These are phyloP conservation scores for Tylopilus felleus DNA, from an alignment of 768 basidiomycete species.

Conservation along the genomic window DNA sequence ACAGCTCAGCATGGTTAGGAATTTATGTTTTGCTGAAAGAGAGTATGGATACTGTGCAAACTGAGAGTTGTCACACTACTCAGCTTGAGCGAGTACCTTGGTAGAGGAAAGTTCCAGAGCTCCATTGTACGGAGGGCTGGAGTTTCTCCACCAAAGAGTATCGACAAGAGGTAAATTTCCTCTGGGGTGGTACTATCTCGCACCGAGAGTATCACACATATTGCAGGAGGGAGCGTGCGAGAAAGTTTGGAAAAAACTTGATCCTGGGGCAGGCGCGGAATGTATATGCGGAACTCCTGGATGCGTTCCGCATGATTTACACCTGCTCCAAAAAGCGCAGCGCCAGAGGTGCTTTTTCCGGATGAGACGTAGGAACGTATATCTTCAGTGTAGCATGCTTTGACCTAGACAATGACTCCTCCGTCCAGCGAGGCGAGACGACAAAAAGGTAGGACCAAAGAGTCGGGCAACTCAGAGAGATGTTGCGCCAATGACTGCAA, in stretches of 20 bases:
- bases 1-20: slow-evolving; percentile 32
- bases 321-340: not conserved
- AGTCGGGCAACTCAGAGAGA: slow-evolving; percentile 37
- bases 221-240: not conserved
- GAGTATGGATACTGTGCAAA: slow-evolving; percentile 23
- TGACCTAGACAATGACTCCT: slow-evolving; percentile 42
- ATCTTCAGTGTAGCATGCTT: slow-evolving; percentile 32
- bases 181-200: too few species aligned
- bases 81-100: not conserved
- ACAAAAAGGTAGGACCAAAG: slow-evolving; percentile 39
- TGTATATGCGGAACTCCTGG: not conserved
- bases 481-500: slow-evolving; percentile 38
- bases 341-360: too few species aligned
- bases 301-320: not conserved
- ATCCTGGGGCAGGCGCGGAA: too few species aligned
- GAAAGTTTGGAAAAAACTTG: not conserved
- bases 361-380: too few species aligned
- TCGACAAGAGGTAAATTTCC: not conserved
- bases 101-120: not conserved
- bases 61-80: slow-evolving; percentile 34
- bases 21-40: slow-evolving; percentile 26
- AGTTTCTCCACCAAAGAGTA: not conserved
- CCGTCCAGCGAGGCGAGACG: slow-evolving; percentile 32
- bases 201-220: too few species aligned
- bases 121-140: slow-evolving; percentile 1